Percentiles rank a stretch among this genome's conserved stretches.
Evolutionary conservation across 306 rosid species (phyloP).

Genomic region (Trifolium repens): DNA sequence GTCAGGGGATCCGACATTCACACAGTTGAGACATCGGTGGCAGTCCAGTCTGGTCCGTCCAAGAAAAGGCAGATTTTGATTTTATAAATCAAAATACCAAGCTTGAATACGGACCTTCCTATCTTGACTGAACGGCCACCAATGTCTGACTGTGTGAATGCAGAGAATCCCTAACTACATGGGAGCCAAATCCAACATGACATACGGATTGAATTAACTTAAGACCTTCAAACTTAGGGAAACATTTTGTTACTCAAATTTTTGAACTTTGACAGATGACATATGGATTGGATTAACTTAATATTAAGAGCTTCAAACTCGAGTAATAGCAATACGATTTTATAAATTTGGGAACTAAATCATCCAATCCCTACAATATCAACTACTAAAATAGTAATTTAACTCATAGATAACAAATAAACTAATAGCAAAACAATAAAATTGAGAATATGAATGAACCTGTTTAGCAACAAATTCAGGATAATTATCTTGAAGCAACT

Average conservation of each 20-base stretch:
- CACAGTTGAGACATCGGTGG: too few relatives aligned
- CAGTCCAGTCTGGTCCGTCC: too few relatives aligned
- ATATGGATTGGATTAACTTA: not conserved
- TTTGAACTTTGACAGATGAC: not conserved
- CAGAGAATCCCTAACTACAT: too few relatives aligned
- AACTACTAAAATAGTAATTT: not conserved
- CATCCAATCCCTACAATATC: not conserved
- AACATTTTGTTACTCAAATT: not conserved
- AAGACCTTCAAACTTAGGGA: not conserved
- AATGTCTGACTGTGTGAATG: too few relatives aligned
- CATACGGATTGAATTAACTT: too few relatives aligned
- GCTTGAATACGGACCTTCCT: too few relatives aligned
- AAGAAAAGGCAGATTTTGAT: too few relatives aligned
- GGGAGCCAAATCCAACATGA: too few relatives aligned
- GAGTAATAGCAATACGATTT: not conserved
- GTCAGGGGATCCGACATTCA: too few relatives aligned
- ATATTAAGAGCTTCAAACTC: not conserved
- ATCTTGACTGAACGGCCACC: too few relatives aligned
- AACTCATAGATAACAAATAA: not conserved
- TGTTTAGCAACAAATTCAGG: slow-evolving; percentile 95
- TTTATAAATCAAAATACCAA: too few relatives aligned
- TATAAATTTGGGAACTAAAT: not conserved
- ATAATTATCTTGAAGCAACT: slow-evolving; percentile 90
- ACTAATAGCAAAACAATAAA: not conserved
- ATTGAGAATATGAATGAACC: slow-evolving; percentile 45